Base-by-base conservation (phyloP, 2,329 filamentous ascomycete species). In the Fusarium equiseti region DNA sequence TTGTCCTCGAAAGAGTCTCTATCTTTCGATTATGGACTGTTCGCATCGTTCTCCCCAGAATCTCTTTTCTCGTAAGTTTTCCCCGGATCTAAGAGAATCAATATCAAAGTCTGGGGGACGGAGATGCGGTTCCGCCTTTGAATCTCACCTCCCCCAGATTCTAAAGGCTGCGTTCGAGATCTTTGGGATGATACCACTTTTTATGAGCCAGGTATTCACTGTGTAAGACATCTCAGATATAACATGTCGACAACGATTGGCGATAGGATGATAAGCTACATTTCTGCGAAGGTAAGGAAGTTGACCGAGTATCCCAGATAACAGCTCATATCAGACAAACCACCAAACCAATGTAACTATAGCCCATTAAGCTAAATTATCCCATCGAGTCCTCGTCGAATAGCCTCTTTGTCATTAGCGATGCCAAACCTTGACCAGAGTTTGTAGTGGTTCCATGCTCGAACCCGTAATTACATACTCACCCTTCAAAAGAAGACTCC, bases 91-190 rank as follows among this genome's bases (percentile, higher is more conserved):
- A 22, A 9, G 0, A 20, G 15, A 7, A 66, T 53, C 42, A 44
- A 4, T 24, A 48, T 26, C 32, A 49, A 24, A 42, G 26, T 40
- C 45, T 59, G 22, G 32, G 32, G 32, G 20, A 20, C 59, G 51
- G 51, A 42, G 46, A 63, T 65, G 55, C 59, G 53, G 63, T 54
- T 69, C 63, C 68, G 51, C 48, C 26, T 13, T 46, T 38, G 11
- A 27, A 59, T 63, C 46, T 58, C 29, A 43, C 40, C 63, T 52
- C 68, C 51, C 45, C 58, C 29, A 20, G 51, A 51, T 51, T 31
- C 26, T 16, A 3, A 26, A 46, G 35, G n/a, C 29, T 52, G 12
- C 20, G 22, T 61, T 61, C 46, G 29, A 68, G 54, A 52, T 71
- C 42, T 42, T 49, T 29, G 27, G 24, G n/a, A 58, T 55, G 46